Evolutionary conservation across 805 yeast genomes (phyloP), one percentile per base, ranked within the genome.

Genomic region (Millerozyma acaciae): DNA sequence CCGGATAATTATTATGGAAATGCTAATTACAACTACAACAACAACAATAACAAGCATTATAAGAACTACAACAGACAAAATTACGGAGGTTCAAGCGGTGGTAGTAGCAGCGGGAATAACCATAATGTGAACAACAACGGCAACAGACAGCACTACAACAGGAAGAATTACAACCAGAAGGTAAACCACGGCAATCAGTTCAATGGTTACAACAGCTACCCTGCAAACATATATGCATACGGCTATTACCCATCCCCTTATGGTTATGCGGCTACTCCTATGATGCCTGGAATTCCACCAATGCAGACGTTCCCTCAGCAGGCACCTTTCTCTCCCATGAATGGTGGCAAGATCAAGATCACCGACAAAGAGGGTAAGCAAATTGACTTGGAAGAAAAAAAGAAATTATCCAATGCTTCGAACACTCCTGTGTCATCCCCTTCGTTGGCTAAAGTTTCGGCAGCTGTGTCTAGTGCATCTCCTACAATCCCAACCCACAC

Each of bases 281-380:
- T 36, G 36, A 35, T 34, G 8, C 37, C 46, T 10, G 39, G 32
- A 15, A 21, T 31, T 15, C 32, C 39, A 18, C 42, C 45, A 24
- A 39, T 35, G 24, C 44, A 31, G 21, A 34, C 38, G 16, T 31
- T 31, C 13, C 28, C 34, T 22, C 39, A 25, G 14, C 19, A 33
- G 13, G 35, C 38, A 8, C 27, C 43, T 9, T 35, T 42, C 19
- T 28, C 32, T n/a, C 32, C 32, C 13, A 18, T 28, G 16, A 37
- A 47, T 15, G 43, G 47, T 8, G 43, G 48, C 3, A 63, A 56
- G 44, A 55, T 65, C 19, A 64, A 57, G 39, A 52, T 66, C 35
- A 65, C 70, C 22, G 66, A 64, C 34, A 63, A 60, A 46, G 69
- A 64, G 26, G 73, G 71, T 5, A 62, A 58, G 35, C 62, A 53